A percentile compares a stretch with the other conserved stretches of the same genome.
phyloP scores from a whole-genome alignment of 495 filamentous ascomycete species.

The Daldinia caldariorum region DNA sequence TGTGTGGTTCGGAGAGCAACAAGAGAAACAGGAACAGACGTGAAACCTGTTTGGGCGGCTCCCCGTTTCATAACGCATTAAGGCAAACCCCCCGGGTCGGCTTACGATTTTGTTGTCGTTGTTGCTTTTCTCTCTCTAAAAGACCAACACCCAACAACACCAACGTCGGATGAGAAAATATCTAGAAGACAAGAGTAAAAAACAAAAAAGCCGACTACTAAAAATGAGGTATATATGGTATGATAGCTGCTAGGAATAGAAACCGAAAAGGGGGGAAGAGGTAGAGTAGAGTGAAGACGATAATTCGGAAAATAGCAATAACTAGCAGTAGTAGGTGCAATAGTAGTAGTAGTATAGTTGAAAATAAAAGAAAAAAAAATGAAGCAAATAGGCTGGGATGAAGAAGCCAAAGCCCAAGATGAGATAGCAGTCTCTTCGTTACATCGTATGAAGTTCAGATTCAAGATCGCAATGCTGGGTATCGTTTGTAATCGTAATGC shows the following conservation, averaged over 20 bases:
- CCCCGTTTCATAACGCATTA: conserved; percentile 41
- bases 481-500: conserved; percentile 47
- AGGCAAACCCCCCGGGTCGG: conserved; percentile 18
- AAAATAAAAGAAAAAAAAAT: conserved; percentile 8
- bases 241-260: background rate
- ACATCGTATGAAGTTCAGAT: conserved; percentile 47
- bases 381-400: conserved; percentile 20
- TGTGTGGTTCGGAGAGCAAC: background rate
- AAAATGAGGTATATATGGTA: conserved; percentile 23
- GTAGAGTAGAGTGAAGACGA: no score
- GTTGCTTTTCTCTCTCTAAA: background rate
- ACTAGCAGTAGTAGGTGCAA: background rate
- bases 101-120: background rate
- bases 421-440: conserved; percentile 37
- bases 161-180: background rate
- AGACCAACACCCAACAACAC: background rate
- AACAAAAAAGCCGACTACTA: background rate
- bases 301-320: background rate
- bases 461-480: conserved; percentile 50
- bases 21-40: conserved; percentile 3
- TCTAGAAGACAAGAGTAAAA: background rate
- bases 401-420: conserved; percentile 16
- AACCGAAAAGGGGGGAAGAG: background rate
- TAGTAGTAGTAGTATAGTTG: background rate
- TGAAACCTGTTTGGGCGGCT: conserved; percentile 35